These are phyloP conservation scores for Clohesyomyces aquaticus DNA, from an alignment of 495 filamentous ascomycete genomes.

Conservation along the genomic window DNA sequence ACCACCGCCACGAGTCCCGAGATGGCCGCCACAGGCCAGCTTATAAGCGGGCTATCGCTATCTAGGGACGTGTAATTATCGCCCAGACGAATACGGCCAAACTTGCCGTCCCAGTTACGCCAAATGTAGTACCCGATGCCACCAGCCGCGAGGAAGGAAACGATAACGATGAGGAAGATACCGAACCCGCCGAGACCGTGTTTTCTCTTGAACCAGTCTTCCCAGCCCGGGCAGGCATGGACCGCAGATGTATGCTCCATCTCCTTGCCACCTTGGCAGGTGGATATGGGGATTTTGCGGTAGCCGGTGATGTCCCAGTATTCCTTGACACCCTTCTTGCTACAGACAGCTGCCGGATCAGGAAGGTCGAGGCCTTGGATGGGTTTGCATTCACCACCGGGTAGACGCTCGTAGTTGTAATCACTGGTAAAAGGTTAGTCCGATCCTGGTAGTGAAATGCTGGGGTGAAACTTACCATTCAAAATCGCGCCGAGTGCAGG, in stretches of 20 bases:
- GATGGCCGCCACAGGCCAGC: constrained; percentile 76
- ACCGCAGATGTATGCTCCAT: constrained; percentile 64
- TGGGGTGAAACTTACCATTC: constrained; percentile 74
- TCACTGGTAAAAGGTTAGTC: constrained; percentile 59
- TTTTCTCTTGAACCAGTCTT: constrained; percentile 74
- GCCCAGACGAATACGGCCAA: constrained; percentile 85
- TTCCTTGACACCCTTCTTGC: constrained; percentile 64
- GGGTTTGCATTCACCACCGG: constrained; percentile 73
- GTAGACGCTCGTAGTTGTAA: constrained; percentile 85
- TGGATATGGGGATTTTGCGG: constrained; percentile 86
- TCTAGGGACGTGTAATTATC: constrained; percentile 60
- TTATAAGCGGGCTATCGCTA: constrained; percentile 69
- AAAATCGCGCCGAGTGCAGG: constrained; percentile 81
- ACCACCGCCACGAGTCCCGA: constrained; percentile 76
- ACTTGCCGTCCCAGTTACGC: constrained; percentile 82
- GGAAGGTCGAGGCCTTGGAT: constrained; percentile 69
- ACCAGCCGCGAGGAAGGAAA: constrained; percentile 69
- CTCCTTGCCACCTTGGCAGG: constrained; percentile 73
- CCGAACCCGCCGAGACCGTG: constrained; percentile 71
- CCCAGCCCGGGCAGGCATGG: constrained; percentile 71
- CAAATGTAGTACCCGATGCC: constrained; percentile 84
- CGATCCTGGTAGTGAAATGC: constrained; percentile 15
- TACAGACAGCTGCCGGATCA: constrained; percentile 69
- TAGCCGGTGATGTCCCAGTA: constrained; percentile 86
- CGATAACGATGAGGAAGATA: constrained; percentile 84